Evolutionary conservation across 192 early-diverging fungal genomes (phyloP).

Genomic region (Rhizoclosmatium globosum): DNA sequence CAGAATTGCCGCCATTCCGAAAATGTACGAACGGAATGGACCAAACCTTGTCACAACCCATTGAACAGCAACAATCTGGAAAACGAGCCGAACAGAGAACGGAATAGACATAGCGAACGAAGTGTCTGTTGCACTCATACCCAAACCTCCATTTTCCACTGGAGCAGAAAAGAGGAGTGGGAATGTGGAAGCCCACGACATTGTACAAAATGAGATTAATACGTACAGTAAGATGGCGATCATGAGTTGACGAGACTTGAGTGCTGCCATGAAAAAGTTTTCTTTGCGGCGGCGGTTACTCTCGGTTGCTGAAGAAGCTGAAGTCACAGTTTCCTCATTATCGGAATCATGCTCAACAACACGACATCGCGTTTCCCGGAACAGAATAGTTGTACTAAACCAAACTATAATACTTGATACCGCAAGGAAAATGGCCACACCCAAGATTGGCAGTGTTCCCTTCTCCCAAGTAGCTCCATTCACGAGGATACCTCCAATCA

Average conservation of each 20-base stretch:
- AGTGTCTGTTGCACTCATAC: conserved; percentile 21
- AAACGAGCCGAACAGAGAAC: conserved; percentile 42
- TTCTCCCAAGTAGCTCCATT: not conserved
- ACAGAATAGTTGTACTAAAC: not conserved
- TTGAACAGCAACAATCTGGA: conserved; percentile 43
- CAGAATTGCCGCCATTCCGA: conserved; percentile 36
- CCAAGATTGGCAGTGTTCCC: not conserved
- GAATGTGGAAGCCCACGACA: conserved; percentile 46
- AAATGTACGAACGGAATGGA: conserved; percentile 9
- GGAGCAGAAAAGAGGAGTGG: conserved; percentile 53
- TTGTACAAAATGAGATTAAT: conserved; percentile 55
- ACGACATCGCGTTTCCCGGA: not conserved
- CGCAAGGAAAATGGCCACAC: not conserved
- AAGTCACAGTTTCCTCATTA: not conserved
- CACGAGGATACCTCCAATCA: conserved; percentile 33
- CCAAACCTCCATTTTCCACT: conserved; percentile 22
- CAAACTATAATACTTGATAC: not conserved
- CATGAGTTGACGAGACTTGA: conserved; percentile 18
- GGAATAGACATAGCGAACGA: conserved; percentile 39
- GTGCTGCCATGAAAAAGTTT: not conserved
- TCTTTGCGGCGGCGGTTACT: not conserved
- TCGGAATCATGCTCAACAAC: not conserved
- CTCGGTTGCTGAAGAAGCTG: not conserved
- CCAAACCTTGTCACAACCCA: conserved; percentile 32
- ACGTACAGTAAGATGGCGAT: conserved; percentile 42